Evolutionary conservation across 2,329 filamentous ascomycete genomes (phyloP), one percentile per base, ranked within the genome.

Genomic region (Kalmusia sp.): DNA sequence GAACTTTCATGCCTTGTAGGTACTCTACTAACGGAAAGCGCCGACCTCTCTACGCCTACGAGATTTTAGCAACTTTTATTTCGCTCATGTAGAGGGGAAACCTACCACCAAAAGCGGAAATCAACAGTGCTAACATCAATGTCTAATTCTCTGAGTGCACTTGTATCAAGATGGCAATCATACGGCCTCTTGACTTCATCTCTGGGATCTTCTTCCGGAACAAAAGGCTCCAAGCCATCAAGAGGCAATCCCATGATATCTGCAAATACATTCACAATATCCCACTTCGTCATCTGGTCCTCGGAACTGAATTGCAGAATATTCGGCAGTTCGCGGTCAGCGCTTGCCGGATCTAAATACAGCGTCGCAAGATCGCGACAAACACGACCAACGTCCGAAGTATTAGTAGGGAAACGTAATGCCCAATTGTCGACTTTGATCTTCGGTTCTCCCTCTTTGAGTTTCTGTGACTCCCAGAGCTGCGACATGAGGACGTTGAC

Each of bases 361-460:
- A 89, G 87, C 56, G 80, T 80, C 2, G 89, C 85, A 41, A 95
- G 79, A 62, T 96, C 91, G 57, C 86, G 82, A 64, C 87, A 90
- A 39, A 96, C 90, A 33, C 93, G 82, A 15, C 83, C 92, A 15
- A 96, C 88, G 68, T 96, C 93, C 69, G 92, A 88, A 0, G 92
- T 96, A 70, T 95, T 95, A 6, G 92, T 96, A 7, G 92, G 92
- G 76, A 91, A 96, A 24, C 92, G 84, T 45, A 90, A 77, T 1
- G 90, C 87, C 87, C 91, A 96, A 72, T 96, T 87, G 67, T 96
- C 92, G 87, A 96, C 93, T 69, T 85, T 87, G 34, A 92, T 80
- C 51, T 82, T 82, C 1, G 80, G 80, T 4, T 80, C 83, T 3
- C 58, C 60, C 4, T 62, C 55, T 38, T 59, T 39, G 8, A 73